Base-by-base conservation (phyloP, 176 grass and related monocot species). In the Triticum turgidum region DNA sequence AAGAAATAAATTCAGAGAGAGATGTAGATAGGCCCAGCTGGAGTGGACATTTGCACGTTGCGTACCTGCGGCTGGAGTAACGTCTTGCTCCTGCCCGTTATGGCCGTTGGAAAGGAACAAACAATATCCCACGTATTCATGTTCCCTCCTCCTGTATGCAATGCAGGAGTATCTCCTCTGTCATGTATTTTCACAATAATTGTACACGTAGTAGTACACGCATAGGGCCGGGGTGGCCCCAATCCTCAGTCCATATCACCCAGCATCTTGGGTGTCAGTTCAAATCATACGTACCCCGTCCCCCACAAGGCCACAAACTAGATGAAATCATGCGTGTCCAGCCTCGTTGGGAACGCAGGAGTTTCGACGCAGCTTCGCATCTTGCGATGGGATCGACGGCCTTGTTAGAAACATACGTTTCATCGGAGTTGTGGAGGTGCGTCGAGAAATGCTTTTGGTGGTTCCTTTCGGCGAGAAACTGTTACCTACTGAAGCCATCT, bases 91-190 rank as follows among this genome's bases (percentile, higher is more conserved):
- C 3, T 39, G 82, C 59, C 87, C 18, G 87, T 80, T 65, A 59
- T 80, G 87, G 87, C 87, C 87, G 82, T 89, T 88, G 81, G 87
- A 72, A 84, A 71, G 21, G 74, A 74, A 88, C 80, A 88, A 88
- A 69, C 27, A 24, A 59, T 73, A 41, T 71, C 41, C 51, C 39
- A 14, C 5, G 21, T 68, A 37, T 37, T 37, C 35, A 70, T 61
- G 34, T 35, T 41, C 51, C 37, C 37, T 38, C 37, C 37, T 39
- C 37, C 6, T 15, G 49, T 2, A 52, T 59, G 56, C 7, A 9
- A 59, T 20, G 56, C 56, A 59, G 56, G 20, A 9, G 1, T 79
- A 79, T 79, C 35, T 75, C 35, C 6, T 37, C 12, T 9, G 1
- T 35, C 79, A 33, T 38, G 61, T 83, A 67, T 77, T 63, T 78